Evolutionary conservation across 176 grass and related monocot genomes (phyloP).

Genomic region (Raddia distichophylla): DNA sequence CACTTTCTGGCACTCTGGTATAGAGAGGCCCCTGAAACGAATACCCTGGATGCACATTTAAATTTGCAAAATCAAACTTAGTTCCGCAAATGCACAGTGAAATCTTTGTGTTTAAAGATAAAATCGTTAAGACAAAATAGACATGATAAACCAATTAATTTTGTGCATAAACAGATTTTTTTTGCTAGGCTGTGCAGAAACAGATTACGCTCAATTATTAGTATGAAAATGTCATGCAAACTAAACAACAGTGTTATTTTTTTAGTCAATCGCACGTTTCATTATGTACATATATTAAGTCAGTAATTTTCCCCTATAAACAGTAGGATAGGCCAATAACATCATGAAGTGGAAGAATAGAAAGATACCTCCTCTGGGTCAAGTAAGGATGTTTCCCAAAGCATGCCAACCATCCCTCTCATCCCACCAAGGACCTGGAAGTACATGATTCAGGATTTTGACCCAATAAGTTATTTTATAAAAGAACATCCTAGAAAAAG

Average conservation of each 20-base stretch:
- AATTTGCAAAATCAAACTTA: slow-evolving; percentile 29
- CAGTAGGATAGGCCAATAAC: not conserved
- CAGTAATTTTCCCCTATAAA: slow-evolving; percentile 1
- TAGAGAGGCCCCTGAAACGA: slow-evolving; percentile 93
- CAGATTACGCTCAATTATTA: not conserved
- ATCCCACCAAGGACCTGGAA: slow-evolving; percentile 96
- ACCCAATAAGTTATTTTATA: not conserved
- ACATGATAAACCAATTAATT: not conserved
- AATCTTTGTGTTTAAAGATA: not conserved
- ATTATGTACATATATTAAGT: not conserved
- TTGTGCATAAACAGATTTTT: not conserved
- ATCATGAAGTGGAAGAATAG: slow-evolving; percentile 12
- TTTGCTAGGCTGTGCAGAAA: not conserved
- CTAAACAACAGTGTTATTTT: not conserved
- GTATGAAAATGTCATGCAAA: slow-evolving; percentile 6
- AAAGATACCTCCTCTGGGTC: slow-evolving; percentile 93
- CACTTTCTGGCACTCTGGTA: slow-evolving; percentile 96
- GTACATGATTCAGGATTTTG: slow-evolving; percentile 36
- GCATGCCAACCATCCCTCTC: slow-evolving; percentile 96
- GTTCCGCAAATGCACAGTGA: not conserved
- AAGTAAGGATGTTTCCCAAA: slow-evolving; percentile 99
- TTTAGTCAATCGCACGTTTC: not conserved
- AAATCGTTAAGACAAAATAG: not conserved
- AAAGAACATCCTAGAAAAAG: not conserved
- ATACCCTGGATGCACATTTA: slow-evolving; percentile 64